Evolutionary conservation across 2,329 filamentous ascomycete species (phyloP).

Genomic region (Metarhizium humberi): DNA sequence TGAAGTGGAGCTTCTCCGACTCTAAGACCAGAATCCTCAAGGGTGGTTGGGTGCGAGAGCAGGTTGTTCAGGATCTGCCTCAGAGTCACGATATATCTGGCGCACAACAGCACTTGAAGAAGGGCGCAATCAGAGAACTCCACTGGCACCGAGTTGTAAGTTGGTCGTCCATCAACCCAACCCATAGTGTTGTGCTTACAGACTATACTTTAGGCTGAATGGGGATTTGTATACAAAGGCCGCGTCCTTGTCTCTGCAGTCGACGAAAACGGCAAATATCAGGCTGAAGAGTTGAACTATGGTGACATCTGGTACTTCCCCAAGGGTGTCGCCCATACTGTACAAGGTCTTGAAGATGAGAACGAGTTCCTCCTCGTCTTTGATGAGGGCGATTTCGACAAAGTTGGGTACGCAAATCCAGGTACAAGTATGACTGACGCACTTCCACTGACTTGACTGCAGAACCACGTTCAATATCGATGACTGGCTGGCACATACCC

Average conservation of each 20-base stretch:
- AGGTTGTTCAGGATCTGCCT: constrained; percentile 58
- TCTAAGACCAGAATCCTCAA: constrained; percentile 52
- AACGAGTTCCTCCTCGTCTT: constrained; percentile 61
- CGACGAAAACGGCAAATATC: constrained; percentile 49
- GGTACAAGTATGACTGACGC: background rate
- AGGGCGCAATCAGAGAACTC: constrained; percentile 55
- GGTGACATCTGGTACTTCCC: constrained; percentile 64
- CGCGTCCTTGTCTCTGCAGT: constrained; percentile 50
- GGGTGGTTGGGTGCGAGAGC: constrained; percentile 58
- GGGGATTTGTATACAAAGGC: constrained; percentile 53
- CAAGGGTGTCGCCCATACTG: constrained; percentile 53
- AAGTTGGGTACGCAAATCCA: constrained; percentile 35
- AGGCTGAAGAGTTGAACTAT: constrained; percentile 44
- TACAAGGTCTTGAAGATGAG: constrained; percentile 56
- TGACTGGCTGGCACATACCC: constrained; percentile 61
- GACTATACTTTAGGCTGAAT: constrained; percentile 49
- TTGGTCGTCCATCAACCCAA: constrained; percentile 10
- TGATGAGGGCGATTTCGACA: constrained; percentile 58
- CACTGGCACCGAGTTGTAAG: constrained; percentile 60
- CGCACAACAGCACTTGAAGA: constrained; percentile 59
- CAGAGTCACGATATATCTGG: constrained; percentile 56
- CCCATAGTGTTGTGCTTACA: background rate
- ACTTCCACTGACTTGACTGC: background rate
- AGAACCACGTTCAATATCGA: constrained; percentile 64
- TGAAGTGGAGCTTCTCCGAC: constrained; percentile 63